Conservation (phyloP, 2,329 filamentous ascomycete species). For the Colletotrichum cereale region DNA sequence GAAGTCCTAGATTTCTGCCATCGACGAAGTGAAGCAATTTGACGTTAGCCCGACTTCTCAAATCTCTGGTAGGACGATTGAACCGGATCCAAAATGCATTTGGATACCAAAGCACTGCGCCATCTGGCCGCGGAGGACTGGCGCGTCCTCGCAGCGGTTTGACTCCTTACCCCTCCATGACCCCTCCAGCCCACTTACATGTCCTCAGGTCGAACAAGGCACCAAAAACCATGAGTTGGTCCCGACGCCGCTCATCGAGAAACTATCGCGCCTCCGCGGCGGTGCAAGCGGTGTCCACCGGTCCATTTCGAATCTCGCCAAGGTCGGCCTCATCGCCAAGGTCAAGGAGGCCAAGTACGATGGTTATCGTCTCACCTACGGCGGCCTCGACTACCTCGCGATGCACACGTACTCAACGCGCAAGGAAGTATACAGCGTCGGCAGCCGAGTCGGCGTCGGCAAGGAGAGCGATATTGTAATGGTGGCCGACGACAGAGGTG, state of each 20-base stretch:
- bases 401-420: conserved; percentile 88
- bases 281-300: conserved; percentile 84
- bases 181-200: conserved; percentile 52
- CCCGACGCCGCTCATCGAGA: conserved; percentile 88
- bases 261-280: conserved; percentile 83
- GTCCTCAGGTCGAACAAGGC: conserved; percentile 84
- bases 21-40: background rate
- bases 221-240: conserved; percentile 98
- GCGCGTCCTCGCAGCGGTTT: conserved; percentile 91
- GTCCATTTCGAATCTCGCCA: conserved; percentile 91
- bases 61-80: background rate
- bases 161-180: conserved; percentile 49
- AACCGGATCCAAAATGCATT: conserved; percentile 76
- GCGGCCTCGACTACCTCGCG: conserved; percentile 96
- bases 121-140: conserved; percentile 95
- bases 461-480: conserved; percentile 99
- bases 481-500: conserved; percentile 83
- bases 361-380: conserved; percentile 95
- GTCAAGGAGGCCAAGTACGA: conserved; percentile 98
- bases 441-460: conserved; percentile 93
- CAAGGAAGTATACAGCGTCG: conserved; percentile 88
- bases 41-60: background rate
- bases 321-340: conserved; percentile 89
- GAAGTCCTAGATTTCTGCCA: conserved; percentile 4
- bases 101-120: conserved; percentile 93